Percentiles rank a stretch among this genome's conserved stretches.
phyloP scores from a whole-genome alignment of 345 rosid genomes.

The Eucalyptus victrix region DNA sequence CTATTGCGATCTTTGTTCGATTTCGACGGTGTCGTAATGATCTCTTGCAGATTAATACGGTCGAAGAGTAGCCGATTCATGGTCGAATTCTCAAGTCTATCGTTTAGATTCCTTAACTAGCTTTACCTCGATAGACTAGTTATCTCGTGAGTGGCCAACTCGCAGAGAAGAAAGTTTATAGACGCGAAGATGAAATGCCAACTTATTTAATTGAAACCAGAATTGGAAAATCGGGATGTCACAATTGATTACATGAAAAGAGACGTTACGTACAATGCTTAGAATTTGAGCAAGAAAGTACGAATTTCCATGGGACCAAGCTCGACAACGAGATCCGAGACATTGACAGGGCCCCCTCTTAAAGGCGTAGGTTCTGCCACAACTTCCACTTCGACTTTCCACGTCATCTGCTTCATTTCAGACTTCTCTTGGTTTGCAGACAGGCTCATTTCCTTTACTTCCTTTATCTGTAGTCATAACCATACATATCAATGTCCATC shows the following conservation, averaged over 20 bases:
- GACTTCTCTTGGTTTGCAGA: conserved; percentile 55
- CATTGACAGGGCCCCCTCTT: conserved; percentile 44
- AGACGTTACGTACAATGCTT: background rate
- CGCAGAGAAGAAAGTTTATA: no score
- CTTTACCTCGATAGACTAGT: no score
- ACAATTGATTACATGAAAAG: background rate
- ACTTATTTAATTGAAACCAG: no score
- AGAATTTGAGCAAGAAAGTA: conserved; percentile 43
- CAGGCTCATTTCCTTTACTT: conserved; percentile 64
- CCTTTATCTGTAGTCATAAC: conserved; percentile 30
- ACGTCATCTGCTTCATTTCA: conserved; percentile 46
- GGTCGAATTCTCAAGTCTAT: no score
- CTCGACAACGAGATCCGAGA: conserved; percentile 34
- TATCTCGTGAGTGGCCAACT: no score
- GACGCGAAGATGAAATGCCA: no score
- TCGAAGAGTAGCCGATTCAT: no score
- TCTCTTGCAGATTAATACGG: no score
- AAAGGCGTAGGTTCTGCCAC: background rate
- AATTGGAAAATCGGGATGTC: no score
- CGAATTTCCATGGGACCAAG: conserved; percentile 80
- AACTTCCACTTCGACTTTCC: conserved; percentile 52
- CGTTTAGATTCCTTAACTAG: no score
- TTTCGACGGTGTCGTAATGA: no score
- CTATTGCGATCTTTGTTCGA: no score
- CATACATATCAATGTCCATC: background rate